phyloP scores from a whole-genome alignment of 139 green algal species.

The Tetraselmis chui region DNA sequence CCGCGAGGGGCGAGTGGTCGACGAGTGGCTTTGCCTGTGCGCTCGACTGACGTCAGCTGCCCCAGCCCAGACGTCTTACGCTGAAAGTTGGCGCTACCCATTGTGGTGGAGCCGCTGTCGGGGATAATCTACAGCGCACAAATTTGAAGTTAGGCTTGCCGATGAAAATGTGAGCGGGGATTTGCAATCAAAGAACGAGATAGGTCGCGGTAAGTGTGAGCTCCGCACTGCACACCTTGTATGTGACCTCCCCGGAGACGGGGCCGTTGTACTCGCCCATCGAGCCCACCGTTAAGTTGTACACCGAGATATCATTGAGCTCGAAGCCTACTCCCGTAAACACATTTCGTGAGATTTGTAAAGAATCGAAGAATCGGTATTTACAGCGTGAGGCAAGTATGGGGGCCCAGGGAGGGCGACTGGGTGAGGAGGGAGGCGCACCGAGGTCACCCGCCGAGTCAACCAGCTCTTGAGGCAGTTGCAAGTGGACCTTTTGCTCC shows the following conservation, averaged over 20 bases:
- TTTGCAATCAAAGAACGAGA: too few relatives aligned
- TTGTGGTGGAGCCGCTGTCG: neutral
- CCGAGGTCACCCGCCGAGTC: neutral
- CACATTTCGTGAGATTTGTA: too few relatives aligned
- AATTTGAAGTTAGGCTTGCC: too few relatives aligned
- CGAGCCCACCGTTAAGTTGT: neutral
- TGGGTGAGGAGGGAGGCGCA: too few relatives aligned
- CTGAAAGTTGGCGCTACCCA: neutral
- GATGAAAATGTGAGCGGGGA: too few relatives aligned
- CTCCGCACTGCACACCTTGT: too few relatives aligned
- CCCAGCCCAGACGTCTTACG: neutral
- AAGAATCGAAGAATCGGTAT: too few relatives aligned
- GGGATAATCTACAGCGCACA: neutral
- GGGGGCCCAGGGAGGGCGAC: too few relatives aligned
- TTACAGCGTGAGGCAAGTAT: too few relatives aligned
- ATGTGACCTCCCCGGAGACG: neutral
- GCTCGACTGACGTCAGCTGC: neutral
- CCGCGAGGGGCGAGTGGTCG: too few relatives aligned
- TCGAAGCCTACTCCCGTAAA: neutral
- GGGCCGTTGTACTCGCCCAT: neutral
- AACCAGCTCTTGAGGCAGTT: neutral
- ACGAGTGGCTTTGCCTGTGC: neutral
- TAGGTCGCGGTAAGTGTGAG: too few relatives aligned
- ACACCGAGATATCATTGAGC: neutral
- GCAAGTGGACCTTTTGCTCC: neutral